A percentile compares a stretch with the other conserved stretches of the same genome.
Conservation (phyloP, 2,329 filamentous ascomycete species). For the Arachnomyces sp. region DNA sequence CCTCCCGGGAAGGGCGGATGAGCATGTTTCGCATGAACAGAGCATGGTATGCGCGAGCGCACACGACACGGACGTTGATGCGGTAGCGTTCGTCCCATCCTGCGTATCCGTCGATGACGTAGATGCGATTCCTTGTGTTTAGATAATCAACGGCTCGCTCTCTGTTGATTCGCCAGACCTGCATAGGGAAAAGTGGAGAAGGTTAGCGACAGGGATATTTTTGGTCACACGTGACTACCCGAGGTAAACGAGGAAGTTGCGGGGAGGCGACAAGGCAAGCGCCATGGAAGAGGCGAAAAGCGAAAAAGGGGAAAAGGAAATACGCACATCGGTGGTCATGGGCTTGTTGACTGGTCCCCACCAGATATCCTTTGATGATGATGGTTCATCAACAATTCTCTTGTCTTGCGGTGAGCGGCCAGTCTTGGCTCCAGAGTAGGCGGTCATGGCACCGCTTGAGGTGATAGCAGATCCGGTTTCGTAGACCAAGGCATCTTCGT, state of each 20-base stretch:
- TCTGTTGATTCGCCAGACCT: constrained; percentile 99
- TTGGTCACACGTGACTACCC: constrained; percentile 21
- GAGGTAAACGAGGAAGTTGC: constrained; percentile 13
- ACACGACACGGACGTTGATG: constrained; percentile 95
- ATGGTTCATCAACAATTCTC: constrained; percentile 86
- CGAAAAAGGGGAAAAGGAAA: constrained; percentile 1
- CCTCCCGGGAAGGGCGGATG: constrained; percentile 81
- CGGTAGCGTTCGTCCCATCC: constrained; percentile 98
- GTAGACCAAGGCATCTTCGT: constrained; percentile 98
- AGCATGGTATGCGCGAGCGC: constrained; percentile 97
- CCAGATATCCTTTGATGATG: constrained; percentile 89
- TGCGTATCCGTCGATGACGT: constrained; percentile 93
- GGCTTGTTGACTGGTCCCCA: constrained; percentile 99
- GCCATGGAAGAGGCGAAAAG: background rate
- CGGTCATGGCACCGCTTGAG: constrained; percentile 85
- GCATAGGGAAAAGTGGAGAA: constrained; percentile 20
- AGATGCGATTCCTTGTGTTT: constrained; percentile 97
- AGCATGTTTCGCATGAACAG: constrained; percentile 99
- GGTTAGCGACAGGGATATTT: constrained; percentile 16
- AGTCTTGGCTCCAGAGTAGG: constrained; percentile 97
- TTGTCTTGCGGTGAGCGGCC: constrained; percentile 95
- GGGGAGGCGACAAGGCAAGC: background rate
- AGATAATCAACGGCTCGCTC: constrained; percentile 98
- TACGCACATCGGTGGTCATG: constrained; percentile 88
- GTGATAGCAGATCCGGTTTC: constrained; percentile 97